Evolutionary conservation across 768 basidiomycete species (phyloP), one percentile per base, ranked within the genome.

Genomic region (Mycena chlorophos): DNA sequence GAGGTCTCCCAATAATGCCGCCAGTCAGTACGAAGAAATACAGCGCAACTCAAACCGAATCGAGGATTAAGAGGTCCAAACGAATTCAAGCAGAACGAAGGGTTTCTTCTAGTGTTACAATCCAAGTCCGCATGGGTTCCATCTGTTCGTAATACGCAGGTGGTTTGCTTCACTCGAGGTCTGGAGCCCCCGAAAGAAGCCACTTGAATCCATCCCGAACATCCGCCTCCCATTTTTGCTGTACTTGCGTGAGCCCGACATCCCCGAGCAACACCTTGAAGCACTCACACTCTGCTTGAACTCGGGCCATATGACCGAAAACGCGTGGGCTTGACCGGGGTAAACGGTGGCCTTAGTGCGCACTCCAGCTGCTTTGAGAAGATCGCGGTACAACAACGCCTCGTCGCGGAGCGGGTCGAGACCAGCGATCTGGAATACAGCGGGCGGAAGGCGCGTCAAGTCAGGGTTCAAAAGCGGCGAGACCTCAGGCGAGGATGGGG

Each of bases 391-490:
- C 1, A 55, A 37, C 5, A 55, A 20, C 19, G n/a, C 54, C 17
- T 55, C 54, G 27, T 55, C 54, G 54, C 54, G 54, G 23, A 55
- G 39, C 14, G 54, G 54, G 29, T 55, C 54, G 3, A 55, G 27
- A 27, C 54, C 54, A n/a, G 28, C 22, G 29, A 55, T n/a, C 28
- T 55, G 54, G 29, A 55, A 23, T 8, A 49, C 49, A 14, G 54
- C 29, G 5, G 54, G 54, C 0, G 54, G 20, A n/a, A 55, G 38
- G 10, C 19, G n/a, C 17, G 17, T 22, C n/a, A n/a, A n/a, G 27
- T 55, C 48, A 13, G 16, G 1, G 3, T 20, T 19, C 14, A 55
- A 48, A 3, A 55, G 29, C 14, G 54, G 49, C 5, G 54, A 55
- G 26, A 25, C 5, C 17, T 49, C 48, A 22, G 26, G 49, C 23